A percentile compares a stretch with the other conserved stretches of the same genome.
Evolutionary conservation across 495 filamentous ascomycete species (phyloP).

Genomic region (Thozetella sp.): DNA sequence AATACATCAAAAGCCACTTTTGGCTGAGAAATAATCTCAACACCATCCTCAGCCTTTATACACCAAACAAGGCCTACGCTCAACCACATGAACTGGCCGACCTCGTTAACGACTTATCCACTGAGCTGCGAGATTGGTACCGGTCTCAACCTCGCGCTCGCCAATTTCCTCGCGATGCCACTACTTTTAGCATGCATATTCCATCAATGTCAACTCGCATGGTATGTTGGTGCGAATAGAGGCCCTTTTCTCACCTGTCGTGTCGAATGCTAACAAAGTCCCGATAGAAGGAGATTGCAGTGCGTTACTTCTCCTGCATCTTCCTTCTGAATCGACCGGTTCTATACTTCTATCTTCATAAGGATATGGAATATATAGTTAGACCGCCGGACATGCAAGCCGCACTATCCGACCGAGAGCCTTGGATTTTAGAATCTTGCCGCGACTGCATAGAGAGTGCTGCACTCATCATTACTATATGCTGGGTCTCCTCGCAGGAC

Average conservation of each 20-base stretch:
- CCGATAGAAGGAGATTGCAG: neutral
- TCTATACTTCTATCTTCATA: neutral
- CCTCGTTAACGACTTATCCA: neutral
- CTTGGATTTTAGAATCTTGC: neutral
- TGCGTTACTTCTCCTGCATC: neutral
- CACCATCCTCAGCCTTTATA: neutral
- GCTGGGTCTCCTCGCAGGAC: neutral
- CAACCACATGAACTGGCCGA: neutral
- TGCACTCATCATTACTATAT: neutral
- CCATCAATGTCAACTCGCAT: neutral
- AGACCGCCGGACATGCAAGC: neutral
- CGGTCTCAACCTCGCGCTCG: neutral
- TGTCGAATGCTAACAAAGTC: neutral
- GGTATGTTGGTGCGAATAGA: neutral
- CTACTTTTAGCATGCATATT: neutral
- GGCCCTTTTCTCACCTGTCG: too few species aligned
- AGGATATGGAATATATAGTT: neutral
- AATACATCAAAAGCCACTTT: neutral
- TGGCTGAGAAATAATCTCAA: neutral
- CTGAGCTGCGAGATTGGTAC: neutral
- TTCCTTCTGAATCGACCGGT: neutral
- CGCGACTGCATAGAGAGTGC: neutral
- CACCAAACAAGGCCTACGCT: neutral
- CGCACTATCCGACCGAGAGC: neutral
- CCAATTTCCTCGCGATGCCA: neutral